phyloP scores from a whole-genome alignment of 768 basidiomycete species.

The Pisolithus sp. region DNA sequence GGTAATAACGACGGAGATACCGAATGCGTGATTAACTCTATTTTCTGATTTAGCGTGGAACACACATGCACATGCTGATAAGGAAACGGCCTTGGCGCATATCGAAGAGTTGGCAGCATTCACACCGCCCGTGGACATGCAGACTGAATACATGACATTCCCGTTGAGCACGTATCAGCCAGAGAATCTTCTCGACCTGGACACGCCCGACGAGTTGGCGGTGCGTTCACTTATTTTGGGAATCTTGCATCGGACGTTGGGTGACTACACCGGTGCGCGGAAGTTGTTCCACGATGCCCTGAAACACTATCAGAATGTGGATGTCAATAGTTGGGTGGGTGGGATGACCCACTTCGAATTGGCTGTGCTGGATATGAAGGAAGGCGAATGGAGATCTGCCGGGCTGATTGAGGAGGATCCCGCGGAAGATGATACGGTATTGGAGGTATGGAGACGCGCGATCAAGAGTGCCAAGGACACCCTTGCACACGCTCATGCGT shows the following conservation, averaged over 20 bases:
- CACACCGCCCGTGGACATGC: slow-evolving; percentile 38
- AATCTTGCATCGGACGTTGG: slow-evolving; percentile 53
- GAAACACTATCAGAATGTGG: slow-evolving; percentile 31
- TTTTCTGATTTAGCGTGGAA: slow-evolving; percentile 61
- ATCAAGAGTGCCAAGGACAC: slow-evolving; percentile 43
- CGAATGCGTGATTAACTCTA: slow-evolving; percentile 44
- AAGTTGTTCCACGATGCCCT: slow-evolving; percentile 48
- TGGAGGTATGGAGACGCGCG: slow-evolving; percentile 40
- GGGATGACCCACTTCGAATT: slow-evolving; percentile 65
- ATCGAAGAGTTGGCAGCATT: slow-evolving; percentile 48
- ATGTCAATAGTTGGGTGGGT: slow-evolving; percentile 61
- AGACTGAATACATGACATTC: neutral
- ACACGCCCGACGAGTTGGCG: slow-evolving; percentile 66
- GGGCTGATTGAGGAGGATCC: no score
- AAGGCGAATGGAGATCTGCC: no score
- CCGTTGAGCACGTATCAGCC: no score
- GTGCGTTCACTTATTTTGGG: slow-evolving; percentile 66
- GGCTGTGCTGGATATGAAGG: slow-evolving; percentile 60
- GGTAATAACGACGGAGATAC: slow-evolving; percentile 12
- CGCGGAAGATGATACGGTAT: neutral
- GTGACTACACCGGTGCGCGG: slow-evolving; percentile 39
- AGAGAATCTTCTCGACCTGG: slow-evolving; percentile 35
- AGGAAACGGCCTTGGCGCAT: slow-evolving; percentile 49
- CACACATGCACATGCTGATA: slow-evolving; percentile 55
- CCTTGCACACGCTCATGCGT: slow-evolving; percentile 45